Percentiles rank a stretch among this genome's conserved stretches.
These are phyloP conservation scores for Monosporascus sp. DNA, from an alignment of 2,329 filamentous ascomycete species.

Conservation along the genomic window DNA sequence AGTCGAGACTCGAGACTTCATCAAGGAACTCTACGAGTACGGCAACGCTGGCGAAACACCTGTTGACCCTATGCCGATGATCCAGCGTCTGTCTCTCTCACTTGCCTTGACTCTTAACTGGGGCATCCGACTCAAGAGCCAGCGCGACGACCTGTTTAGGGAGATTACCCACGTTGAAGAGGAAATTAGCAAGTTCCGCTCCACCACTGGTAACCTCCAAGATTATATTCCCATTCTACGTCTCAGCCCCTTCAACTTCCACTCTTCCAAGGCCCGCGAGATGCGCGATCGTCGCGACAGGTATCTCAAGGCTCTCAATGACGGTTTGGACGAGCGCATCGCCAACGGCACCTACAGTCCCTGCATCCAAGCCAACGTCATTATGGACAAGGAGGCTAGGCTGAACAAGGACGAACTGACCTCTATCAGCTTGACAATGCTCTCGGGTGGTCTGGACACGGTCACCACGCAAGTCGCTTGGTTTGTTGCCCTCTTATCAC, in stretches of 20 bases:
- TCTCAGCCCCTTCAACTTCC: conserved; percentile 57
- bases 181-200: conserved; percentile 54
- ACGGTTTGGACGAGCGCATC: conserved; percentile 56
- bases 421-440: conserved; percentile 63
- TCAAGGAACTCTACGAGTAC: conserved; percentile 55
- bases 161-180: conserved; percentile 62
- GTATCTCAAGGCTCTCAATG: conserved; percentile 54
- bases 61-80: conserved; percentile 64
- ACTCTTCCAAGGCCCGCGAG: conserved; percentile 55
- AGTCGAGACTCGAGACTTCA: conserved; percentile 57
- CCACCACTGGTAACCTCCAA: conserved; percentile 56
- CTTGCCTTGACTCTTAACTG: conserved; percentile 62
- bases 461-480: conserved; percentile 62
- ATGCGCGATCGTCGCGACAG: conserved; percentile 56
- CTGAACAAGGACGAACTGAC: conserved; percentile 59
- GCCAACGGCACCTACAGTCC: conserved; percentile 55
- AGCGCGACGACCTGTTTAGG: conserved; percentile 55
- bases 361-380: conserved; percentile 64
- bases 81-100: conserved; percentile 59
- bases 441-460: conserved; percentile 63
- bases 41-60: conserved; percentile 48
- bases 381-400: conserved; percentile 58
- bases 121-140: conserved; percentile 56
- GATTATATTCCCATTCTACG: conserved; percentile 57
- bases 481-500: conserved; percentile 57